phyloP scores from a whole-genome alignment of 1,284 basidiomycete genomes.

The Peniophora sp. region DNA sequence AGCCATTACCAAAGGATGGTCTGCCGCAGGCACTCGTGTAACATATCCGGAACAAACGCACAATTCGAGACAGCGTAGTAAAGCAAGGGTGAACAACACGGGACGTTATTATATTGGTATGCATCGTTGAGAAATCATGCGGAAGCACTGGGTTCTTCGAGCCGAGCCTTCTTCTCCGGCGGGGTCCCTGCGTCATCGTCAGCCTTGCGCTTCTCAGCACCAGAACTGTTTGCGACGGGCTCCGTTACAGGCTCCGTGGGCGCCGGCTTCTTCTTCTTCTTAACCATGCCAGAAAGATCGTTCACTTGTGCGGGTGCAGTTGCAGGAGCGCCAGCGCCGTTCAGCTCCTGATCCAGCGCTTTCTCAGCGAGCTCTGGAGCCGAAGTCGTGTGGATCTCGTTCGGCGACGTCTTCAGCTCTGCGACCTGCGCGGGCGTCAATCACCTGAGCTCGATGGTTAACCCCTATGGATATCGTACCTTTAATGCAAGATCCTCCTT shows the following conservation, averaged over 20 bases:
- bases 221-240: conserved; percentile 5
- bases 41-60: conserved; percentile 5
- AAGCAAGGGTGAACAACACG: no score
- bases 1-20: conserved; percentile 34
- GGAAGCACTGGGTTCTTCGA: conserved; percentile 30
- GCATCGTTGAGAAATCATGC: no score
- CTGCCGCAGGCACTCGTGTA: conserved; percentile 36
- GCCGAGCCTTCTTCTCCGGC: conserved; percentile 59
- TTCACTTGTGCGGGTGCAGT: conserved; percentile 46
- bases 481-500: conserved; percentile 76
- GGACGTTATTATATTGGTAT: no score
- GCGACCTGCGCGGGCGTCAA: conserved; percentile 51
- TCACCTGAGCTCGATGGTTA: neutral
- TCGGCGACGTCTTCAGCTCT: conserved; percentile 75
- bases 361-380: conserved; percentile 61
- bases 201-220: conserved; percentile 56
- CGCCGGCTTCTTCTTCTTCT: conserved; percentile 50
- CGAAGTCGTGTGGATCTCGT: conserved; percentile 38
- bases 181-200: conserved; percentile 36
- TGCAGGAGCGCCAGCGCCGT: conserved; percentile 19
- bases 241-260: conserved; percentile 10
- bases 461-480: conserved; percentile 30
- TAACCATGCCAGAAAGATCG: conserved; percentile 77
- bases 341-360: conserved; percentile 62
- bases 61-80: no score